phyloP scores from a whole-genome alignment of 2,329 filamentous ascomycete species.

The Diaporthe vexans region DNA sequence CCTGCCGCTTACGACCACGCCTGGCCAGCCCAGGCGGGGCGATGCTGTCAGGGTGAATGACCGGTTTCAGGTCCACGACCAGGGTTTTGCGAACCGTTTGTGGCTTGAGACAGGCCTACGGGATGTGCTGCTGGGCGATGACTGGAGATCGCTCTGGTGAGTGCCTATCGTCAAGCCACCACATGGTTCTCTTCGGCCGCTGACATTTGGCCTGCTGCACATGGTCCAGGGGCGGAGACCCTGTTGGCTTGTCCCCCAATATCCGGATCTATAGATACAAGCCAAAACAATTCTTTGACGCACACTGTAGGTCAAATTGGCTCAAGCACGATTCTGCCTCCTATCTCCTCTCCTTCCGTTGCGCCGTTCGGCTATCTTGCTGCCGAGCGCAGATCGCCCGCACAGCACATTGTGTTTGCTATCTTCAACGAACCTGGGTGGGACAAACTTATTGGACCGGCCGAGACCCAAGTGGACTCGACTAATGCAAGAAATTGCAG shows the following conservation, averaged over 20 bases:
- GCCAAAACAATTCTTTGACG: slow-evolving; percentile 90
- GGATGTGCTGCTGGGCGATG: slow-evolving; percentile 65
- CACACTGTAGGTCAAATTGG: slow-evolving; percentile 78
- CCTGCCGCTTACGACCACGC: slow-evolving; percentile 82
- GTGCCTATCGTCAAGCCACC: slow-evolving; percentile 43
- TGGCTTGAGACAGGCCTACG: slow-evolving; percentile 85
- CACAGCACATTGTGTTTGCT: neutral
- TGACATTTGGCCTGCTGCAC: slow-evolving; percentile 30
- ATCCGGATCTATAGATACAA: slow-evolving; percentile 91
- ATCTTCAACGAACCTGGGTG: slow-evolving; percentile 4
- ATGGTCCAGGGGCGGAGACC: slow-evolving; percentile 80
- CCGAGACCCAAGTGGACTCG: slow-evolving; percentile 19
- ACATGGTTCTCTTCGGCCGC: neutral
- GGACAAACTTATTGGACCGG: neutral
- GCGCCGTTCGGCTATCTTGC: slow-evolving; percentile 5
- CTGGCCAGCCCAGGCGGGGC: slow-evolving; percentile 81
- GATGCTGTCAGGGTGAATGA: slow-evolving; percentile 91
- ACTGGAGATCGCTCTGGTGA: slow-evolving; percentile 61
- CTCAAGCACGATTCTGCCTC: neutral
- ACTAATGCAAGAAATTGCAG: slow-evolving; percentile 20
- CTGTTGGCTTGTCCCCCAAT: slow-evolving; percentile 88
- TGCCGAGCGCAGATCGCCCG: slow-evolving; percentile 1
- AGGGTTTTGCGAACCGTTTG: slow-evolving; percentile 78
- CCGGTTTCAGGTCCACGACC: slow-evolving; percentile 85
- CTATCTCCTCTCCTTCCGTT: slow-evolving; percentile 9